Base-by-base conservation (phyloP, 768 basidiomycete species). In the Kwoniella botswanensis region DNA sequence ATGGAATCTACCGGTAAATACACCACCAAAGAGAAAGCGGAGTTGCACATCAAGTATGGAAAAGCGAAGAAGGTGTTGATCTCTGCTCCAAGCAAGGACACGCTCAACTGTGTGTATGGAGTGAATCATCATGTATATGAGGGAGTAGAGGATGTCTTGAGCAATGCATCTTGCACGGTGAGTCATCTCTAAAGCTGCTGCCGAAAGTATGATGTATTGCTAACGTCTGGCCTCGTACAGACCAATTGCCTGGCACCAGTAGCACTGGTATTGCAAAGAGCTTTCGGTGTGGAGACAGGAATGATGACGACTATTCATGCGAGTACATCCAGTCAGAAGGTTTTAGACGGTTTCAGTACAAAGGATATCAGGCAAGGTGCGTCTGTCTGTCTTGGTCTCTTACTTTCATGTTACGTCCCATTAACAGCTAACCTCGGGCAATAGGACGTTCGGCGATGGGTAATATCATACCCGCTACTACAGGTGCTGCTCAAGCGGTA, bases 231-330 rank as follows among this genome's bases (percentile, higher is more conserved):
- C 18, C 13, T 13, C 18, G 18, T 6, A 4, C 46, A 81, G 76
- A 84, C 84, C 18, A 84, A 84, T 70, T 84, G 84, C 66, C 70
- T 84, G 3, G 83, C 84, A 0, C 83, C 84, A 1, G 71, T 84
- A 54, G 84, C 84, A 18, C 75, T 79, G 44, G 79, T 84, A 0
- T 70, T 84, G 2, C 69, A 84, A 42, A 54, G 80, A 11, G 66
- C 78, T 0, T 84, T 82, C 44, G 84, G 84, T 5, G 81, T 84
- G 65, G 75, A 82, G 61, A 74, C 73, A 1, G 84, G 83, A 0
- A 83, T 84, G 82, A 80, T 84, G 79, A 83, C 84, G 3, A 84
- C 84, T 12, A 74, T 84, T 1, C 84, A 84, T 71, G 84, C 84
- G 13, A 77, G 76, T 53, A 84, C 84, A 7, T 73, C 82, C 0